Percentiles rank a stretch among this genome's conserved stretches.
Conservation (phyloP, 352 stramenopile genomes). For the Pythium rishiriense region DNA sequence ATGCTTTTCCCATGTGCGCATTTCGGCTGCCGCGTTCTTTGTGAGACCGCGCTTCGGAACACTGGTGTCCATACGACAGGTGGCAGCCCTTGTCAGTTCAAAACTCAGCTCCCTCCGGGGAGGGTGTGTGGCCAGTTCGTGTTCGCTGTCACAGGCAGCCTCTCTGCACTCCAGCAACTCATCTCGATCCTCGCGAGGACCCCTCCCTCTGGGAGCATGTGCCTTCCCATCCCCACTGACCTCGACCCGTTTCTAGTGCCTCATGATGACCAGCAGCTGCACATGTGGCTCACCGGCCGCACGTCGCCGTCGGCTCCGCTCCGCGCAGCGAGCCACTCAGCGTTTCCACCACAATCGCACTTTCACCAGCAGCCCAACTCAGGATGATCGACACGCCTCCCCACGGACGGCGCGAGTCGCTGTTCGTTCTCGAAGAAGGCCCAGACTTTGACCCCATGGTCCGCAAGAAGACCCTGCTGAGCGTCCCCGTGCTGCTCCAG, state of each 20-base stretch:
- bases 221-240: background rate
- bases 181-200: background rate
- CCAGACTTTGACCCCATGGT: background rate
- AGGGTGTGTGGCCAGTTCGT: background rate
- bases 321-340: no score
- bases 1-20: no score
- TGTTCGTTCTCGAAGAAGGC: constrained; percentile 23
- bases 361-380: background rate
- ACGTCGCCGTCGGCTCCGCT: no score
- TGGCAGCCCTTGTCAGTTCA: no score
- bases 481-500: constrained; percentile 10
- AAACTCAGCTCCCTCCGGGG: no score
- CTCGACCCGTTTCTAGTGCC: background rate
- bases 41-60: no score
- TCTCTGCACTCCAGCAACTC: background rate
- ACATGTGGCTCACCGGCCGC: background rate
- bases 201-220: background rate
- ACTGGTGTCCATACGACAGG: no score
- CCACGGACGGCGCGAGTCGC: constrained; percentile 5
- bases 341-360: background rate
- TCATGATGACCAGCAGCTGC: background rate
- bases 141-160: background rate
- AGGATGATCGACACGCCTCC: constrained; percentile 20
- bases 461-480: constrained; percentile 25
- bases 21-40: no score